These are phyloP conservation scores for Crucibulum laeve DNA, from an alignment of 768 basidiomycete species.

Conservation along the genomic window DNA sequence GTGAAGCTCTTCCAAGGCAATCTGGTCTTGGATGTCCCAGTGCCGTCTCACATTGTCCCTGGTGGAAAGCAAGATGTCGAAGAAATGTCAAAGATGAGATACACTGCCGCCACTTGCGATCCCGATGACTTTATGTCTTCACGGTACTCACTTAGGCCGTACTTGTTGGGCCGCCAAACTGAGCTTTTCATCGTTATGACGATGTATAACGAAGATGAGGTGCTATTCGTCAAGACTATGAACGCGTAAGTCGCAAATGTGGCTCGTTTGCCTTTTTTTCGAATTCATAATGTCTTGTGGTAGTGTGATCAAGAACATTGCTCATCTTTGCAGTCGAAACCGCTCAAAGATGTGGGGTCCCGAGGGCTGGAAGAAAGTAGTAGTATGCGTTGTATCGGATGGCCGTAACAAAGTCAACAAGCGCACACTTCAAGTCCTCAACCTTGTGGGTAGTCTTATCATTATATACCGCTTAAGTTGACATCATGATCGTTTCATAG, in stretches of 20 bases:
- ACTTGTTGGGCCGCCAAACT: slow-evolving; percentile 74
- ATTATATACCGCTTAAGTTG: neutral
- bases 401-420: slow-evolving; percentile 86
- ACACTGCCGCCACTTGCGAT: slow-evolving; percentile 87
- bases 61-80: slow-evolving; percentile 55
- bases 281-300: slow-evolving; percentile 7
- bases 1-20: slow-evolving; percentile 82
- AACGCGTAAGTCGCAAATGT: slow-evolving; percentile 54
- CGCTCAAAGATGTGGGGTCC: slow-evolving; percentile 82
- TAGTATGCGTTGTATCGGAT: slow-evolving; percentile 85
- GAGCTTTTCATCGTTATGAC: slow-evolving; percentile 96
- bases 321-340: slow-evolving; percentile 67
- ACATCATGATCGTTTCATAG: slow-evolving; percentile 23
- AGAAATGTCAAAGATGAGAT: slow-evolving; percentile 81
- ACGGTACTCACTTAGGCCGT: slow-evolving; percentile 76
- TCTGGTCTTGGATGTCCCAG: slow-evolving; percentile 78
- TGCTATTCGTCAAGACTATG: slow-evolving; percentile 77
- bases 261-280: slow-evolving; percentile 4
- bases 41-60: slow-evolving; percentile 78
- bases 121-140: slow-evolving; percentile 82
- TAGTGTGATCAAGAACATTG: slow-evolving; percentile 84
- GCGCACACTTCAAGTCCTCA: slow-evolving; percentile 85
- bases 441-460: slow-evolving; percentile 45
- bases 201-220: slow-evolving; percentile 93
- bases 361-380: slow-evolving; percentile 88